phyloP scores from a whole-genome alignment of 768 basidiomycete genomes.

The Tremella yokohamensis region DNA sequence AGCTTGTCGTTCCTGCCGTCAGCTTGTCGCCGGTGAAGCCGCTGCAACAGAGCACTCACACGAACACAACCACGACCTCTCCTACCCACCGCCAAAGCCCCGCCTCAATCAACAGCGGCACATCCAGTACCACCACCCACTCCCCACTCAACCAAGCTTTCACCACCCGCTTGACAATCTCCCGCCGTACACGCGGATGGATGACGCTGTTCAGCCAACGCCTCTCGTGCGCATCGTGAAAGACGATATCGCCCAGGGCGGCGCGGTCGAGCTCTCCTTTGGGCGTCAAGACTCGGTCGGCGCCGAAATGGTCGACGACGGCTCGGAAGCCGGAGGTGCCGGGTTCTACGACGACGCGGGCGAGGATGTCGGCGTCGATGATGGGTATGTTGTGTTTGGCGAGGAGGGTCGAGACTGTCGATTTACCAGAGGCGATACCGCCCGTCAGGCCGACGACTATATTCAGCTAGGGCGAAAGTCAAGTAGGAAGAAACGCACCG shows the following conservation, averaged over 20 bases:
- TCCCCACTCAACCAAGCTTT: slow-evolving; percentile 72
- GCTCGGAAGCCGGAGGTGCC: slow-evolving; percentile 68
- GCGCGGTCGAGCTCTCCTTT: slow-evolving; percentile 77
- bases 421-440: slow-evolving; percentile 92
- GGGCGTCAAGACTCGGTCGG: slow-evolving; percentile 58
- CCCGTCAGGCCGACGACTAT: slow-evolving; percentile 92
- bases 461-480: not conserved
- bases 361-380: slow-evolving; percentile 87
- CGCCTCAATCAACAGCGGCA: slow-evolving; percentile 86
- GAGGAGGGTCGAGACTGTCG: slow-evolving; percentile 76
- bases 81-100: slow-evolving; percentile 80
- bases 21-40: not conserved
- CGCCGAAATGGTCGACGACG: slow-evolving; percentile 70
- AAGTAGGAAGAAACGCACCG: no score
- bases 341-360: slow-evolving; percentile 78
- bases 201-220: slow-evolving; percentile 75
- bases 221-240: slow-evolving; percentile 69
- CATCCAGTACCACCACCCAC: slow-evolving; percentile 77
- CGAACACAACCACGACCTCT: slow-evolving; percentile 82
- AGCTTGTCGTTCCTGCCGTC: slow-evolving; percentile 60
- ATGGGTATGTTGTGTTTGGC: slow-evolving; percentile 68
- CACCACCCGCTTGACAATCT: slow-evolving; percentile 68
- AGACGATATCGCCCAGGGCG: slow-evolving; percentile 78
- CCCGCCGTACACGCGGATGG: slow-evolving; percentile 81
- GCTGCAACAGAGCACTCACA: slow-evolving; percentile 58